phyloP scores from a whole-genome alignment of 2,329 filamentous ascomycete genomes.

The Bipolaris zeicola region DNA sequence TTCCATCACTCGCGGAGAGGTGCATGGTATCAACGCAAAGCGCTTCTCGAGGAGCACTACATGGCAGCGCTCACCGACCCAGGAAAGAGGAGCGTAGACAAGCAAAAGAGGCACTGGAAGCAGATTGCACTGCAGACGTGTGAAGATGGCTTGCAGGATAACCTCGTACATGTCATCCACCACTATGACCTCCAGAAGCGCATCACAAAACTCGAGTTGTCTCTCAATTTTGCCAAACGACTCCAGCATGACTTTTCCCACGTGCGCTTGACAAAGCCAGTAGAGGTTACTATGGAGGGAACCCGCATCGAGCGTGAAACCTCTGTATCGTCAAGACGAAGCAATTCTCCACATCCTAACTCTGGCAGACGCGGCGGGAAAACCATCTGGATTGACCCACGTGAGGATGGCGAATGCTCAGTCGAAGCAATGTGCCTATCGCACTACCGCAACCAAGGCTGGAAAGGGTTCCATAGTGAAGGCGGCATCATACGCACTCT shows the following conservation, averaged over 20 bases:
- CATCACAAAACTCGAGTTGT: constrained; percentile 86
- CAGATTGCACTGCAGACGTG: constrained; percentile 77
- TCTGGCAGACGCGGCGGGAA: constrained; percentile 62
- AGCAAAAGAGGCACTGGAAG: constrained; percentile 83
- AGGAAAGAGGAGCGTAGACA: constrained; percentile 53
- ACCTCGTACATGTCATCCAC: constrained; percentile 86
- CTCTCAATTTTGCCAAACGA: constrained; percentile 79
- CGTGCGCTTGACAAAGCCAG: constrained; percentile 75
- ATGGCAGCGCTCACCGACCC: constrained; percentile 62
- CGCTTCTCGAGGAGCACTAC: constrained; percentile 92
- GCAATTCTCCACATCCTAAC: constrained; percentile 40
- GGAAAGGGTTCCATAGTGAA: constrained; percentile 95
- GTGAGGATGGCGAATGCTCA: constrained; percentile 74
- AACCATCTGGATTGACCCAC: constrained; percentile 86
- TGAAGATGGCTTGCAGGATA: constrained; percentile 83
- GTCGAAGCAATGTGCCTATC: constrained; percentile 95
- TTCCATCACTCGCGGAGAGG: constrained; percentile 87
- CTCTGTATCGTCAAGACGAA: constrained; percentile 33
- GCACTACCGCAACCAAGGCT: constrained; percentile 80
- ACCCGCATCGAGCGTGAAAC: constrained; percentile 73
- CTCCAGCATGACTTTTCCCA: constrained; percentile 93
- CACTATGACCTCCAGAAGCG: constrained; percentile 96
- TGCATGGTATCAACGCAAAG: constrained; percentile 94
- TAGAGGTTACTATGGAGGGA: constrained; percentile 76
- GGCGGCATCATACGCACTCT: constrained; percentile 91